Percentiles rank a stretch among this genome's conserved stretches.
Conservation (phyloP, 2,329 filamentous ascomycete genomes). For the Claviceps digitariae region DNA sequence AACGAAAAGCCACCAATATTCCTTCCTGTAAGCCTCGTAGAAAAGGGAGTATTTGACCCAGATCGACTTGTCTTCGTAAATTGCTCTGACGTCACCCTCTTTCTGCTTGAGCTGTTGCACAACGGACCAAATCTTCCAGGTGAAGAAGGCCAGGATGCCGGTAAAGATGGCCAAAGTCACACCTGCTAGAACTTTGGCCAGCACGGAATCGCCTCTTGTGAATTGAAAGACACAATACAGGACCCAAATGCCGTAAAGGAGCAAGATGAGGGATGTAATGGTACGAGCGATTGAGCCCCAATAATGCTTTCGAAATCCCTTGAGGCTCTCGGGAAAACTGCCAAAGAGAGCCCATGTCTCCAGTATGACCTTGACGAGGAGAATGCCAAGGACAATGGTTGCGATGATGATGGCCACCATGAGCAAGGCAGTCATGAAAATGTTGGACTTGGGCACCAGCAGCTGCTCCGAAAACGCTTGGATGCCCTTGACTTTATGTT, state of each 20-base stretch:
- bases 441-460: conserved; percentile 74
- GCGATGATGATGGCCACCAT: conserved; percentile 80
- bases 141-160: conserved; percentile 66
- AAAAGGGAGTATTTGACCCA: conserved; percentile 97
- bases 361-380: conserved; percentile 81
- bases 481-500: conserved; percentile 55
- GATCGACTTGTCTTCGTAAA: conserved; percentile 80
- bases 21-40: conserved; percentile 89
- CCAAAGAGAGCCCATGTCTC: conserved; percentile 87
- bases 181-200: conserved; percentile 69
- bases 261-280: conserved; percentile 76
- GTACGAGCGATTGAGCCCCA: conserved; percentile 85
- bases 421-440: conserved; percentile 89
- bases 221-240: conserved; percentile 96
- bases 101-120: conserved; percentile 60
- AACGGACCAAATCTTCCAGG: conserved; percentile 66
- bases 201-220: conserved; percentile 86
- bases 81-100: conserved; percentile 56
- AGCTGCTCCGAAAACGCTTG: conserved; percentile 74
- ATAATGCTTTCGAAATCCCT: conserved; percentile 87
- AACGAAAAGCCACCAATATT: conserved; percentile 95
- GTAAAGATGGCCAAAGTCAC: conserved; percentile 75
- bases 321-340: conserved; percentile 65
- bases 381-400: conserved; percentile 69
- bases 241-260: conserved; percentile 91